Conservation (phyloP, 768 basidiomycete genomes). For the Termitomyces sp. region DNA sequence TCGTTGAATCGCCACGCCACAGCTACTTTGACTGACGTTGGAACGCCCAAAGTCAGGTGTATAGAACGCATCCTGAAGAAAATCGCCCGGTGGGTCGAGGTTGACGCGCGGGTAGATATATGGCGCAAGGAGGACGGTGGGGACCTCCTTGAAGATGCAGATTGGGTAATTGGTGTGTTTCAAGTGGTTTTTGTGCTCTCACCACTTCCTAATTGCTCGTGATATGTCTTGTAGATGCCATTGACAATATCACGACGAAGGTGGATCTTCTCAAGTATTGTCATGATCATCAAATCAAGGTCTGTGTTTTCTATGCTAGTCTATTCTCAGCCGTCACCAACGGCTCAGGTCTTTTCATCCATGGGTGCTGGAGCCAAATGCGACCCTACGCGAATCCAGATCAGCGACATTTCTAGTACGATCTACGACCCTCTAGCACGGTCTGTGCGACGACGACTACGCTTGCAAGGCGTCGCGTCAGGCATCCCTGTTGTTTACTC, state of each 20-base stretch:
- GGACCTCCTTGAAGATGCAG: constrained; percentile 68
- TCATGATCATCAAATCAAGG: constrained; percentile 72
- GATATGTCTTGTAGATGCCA: constrained; percentile 62
- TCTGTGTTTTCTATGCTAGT: constrained; percentile 19
- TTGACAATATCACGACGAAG: constrained; percentile 96
- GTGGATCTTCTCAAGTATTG: constrained; percentile 92
- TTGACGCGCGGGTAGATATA: constrained; percentile 78
- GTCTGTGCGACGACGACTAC: constrained; percentile 75
- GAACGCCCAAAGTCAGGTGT: constrained; percentile 84
- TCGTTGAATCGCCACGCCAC: constrained; percentile 95
- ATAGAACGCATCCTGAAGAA: constrained; percentile 62
- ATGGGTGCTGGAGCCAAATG: constrained; percentile 96
- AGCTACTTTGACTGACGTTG: constrained; percentile 84
- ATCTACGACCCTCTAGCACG: constrained; percentile 94
- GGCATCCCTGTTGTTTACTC: constrained; percentile 91
- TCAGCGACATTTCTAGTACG: constrained; percentile 89
- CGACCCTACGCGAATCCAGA: constrained; percentile 93
- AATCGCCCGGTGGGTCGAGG: constrained; percentile 81
- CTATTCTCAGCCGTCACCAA: constrained; percentile 24
- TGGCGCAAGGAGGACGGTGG: constrained; percentile 85
- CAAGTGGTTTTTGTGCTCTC: not conserved
- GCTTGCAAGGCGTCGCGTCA: constrained; percentile 50
- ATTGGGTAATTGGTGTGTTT: constrained; percentile 88
- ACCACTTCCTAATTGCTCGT: constrained; percentile 1
- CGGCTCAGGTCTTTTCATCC: constrained; percentile 80